Evolutionary conservation across 768 basidiomycete genomes (phyloP), one percentile per base, ranked within the genome.

Genomic region (Agrocybe chaxingu): DNA sequence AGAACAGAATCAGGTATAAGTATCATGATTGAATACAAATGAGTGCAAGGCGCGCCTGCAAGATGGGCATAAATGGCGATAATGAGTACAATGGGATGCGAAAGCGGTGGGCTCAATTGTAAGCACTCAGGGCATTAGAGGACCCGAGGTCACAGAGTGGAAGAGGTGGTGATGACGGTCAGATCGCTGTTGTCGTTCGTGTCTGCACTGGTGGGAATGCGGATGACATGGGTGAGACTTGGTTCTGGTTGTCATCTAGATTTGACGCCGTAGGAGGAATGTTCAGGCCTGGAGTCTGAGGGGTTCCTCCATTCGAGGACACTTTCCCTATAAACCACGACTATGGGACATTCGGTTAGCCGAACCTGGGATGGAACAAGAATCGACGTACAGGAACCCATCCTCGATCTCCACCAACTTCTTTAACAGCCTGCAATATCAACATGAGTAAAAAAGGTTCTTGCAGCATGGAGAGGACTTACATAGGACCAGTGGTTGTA

Each of bases 401-500:
- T 34, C 96, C 96, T 55, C 96, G 83, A 68, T 93, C 89, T 39
- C 96, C 96, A 16, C 85, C 85, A 10, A 89, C 87, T 62, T 97
- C 91, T 68, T 95, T 94, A 62, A 98, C 92, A 56, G 92, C 92
- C 90, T 92, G 59, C 13, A 43, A 51, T 38, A 41, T 43, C 37
- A 12, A 50, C 56, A n/a, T 49, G 45, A 30, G 37, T 42, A 54
- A 48, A 29, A 30, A 56, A 30, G 30, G 19, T 36, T n/a, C 13
- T 16, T 18, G 39, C 13, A 35, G 41, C 55, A 43, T 51, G 45
- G 51, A 24, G 47, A 70, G 45, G 3, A 57, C 67, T 54, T 63
- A 91, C 89, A 70, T 93, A 94, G 67, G 89, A 92, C 93, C 95
- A 98, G 69, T 98, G 94, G 54, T 96, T 97, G 66, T 98, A 98